Evolutionary conservation across 495 filamentous ascomycete genomes (phyloP).

Genomic region (Podospora sp.): DNA sequence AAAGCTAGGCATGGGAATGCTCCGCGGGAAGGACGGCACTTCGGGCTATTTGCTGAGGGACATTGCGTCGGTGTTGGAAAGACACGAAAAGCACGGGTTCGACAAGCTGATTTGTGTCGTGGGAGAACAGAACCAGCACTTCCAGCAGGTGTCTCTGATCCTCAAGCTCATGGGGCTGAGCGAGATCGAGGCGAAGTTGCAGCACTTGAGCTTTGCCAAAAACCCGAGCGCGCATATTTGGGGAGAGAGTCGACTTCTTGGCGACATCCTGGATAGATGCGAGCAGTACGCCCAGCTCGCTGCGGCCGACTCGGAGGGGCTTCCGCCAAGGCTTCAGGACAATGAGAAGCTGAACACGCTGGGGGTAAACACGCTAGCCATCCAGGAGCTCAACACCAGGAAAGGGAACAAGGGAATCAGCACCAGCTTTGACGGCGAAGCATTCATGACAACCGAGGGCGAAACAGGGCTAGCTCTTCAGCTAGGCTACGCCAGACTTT

Average conservation of each 20-base stretch:
- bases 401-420: conserved; percentile 8
- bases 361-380: conserved; percentile 5
- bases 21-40: conserved; percentile 70
- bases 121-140: conserved; percentile 70
- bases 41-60: conserved; percentile 73
- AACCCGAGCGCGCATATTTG: conserved; percentile 6
- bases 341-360: not conserved
- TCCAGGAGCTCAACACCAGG: conserved; percentile 12
- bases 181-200: not conserved
- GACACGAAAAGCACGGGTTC: conserved; percentile 64
- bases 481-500: conserved; percentile 3
- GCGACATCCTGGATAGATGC: conserved; percentile 10
- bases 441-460: conserved; percentile 5
- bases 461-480: conserved; percentile 14
- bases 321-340: not conserved
- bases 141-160: conserved; percentile 72
- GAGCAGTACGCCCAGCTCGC: not conserved
- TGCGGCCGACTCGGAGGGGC: not conserved
- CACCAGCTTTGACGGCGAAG: not conserved
- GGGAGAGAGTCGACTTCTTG: conserved; percentile 10
- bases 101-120: conserved; percentile 81
- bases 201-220: conserved; percentile 8
- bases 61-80: conserved; percentile 66
- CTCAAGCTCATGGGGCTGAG: conserved; percentile 58
- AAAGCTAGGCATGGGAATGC: conserved; percentile 69